Percentiles rank a stretch among this genome's conserved stretches.
Conservation (phyloP, 208 protist species). For the Entamoeba moshkovskii region DNA sequence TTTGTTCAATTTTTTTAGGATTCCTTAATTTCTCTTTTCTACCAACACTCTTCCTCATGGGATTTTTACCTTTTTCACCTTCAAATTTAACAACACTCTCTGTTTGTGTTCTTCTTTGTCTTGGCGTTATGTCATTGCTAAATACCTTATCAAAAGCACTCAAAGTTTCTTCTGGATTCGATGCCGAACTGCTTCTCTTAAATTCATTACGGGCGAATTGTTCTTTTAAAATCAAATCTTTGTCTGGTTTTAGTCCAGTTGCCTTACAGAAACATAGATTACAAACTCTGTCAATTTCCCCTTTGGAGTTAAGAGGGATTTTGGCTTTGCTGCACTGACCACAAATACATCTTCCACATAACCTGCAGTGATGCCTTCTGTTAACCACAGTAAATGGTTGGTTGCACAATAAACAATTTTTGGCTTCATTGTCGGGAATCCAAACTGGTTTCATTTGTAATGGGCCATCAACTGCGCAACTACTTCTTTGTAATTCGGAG, state of each 20-base stretch:
- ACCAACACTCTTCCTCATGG: no score
- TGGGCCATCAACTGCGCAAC: background rate
- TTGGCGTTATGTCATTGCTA: background rate
- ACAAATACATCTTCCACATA: background rate
- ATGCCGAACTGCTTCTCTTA: background rate
- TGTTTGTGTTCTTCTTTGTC: background rate
- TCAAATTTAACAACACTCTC: background rate
- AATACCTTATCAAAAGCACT: background rate
- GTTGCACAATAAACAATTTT: background rate
- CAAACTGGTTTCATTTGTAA: background rate
- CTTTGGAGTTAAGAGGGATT: background rate
- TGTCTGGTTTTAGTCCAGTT: background rate
- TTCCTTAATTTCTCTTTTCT: no score
- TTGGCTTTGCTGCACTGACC: background rate
- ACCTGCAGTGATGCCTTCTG: background rate
- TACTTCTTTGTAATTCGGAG: background rate
- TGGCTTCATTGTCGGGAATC: background rate
- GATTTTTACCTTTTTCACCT: background rate
- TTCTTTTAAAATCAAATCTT: background rate
- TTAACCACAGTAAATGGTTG: background rate
- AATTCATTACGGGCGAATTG: background rate
- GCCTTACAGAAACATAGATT: background rate
- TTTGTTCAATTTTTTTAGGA: no score
- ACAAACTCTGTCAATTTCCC: background rate
- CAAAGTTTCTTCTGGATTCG: background rate